Conservation (phyloP, 257 asterid genomes). For the Solanum peruvianum region DNA sequence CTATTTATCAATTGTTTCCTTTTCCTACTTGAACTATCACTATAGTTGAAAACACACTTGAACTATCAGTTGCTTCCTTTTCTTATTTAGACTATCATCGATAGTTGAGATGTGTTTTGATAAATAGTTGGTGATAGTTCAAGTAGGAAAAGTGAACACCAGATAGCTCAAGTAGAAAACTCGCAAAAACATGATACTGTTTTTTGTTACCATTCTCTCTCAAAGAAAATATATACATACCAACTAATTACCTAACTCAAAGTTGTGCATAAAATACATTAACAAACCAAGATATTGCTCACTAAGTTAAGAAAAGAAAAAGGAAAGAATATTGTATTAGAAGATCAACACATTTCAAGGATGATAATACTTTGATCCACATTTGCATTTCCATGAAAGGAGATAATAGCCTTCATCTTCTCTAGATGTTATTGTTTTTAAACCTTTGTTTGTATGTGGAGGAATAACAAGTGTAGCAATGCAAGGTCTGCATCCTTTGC, state of each 20-base stretch:
- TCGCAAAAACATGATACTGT: neutral
- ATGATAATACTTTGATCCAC: constrained; percentile 49
- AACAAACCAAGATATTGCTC: neutral
- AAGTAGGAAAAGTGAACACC: neutral
- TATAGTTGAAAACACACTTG: no score
- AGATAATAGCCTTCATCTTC: constrained; percentile 57
- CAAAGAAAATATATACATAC: neutral
- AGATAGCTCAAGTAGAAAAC: no score
- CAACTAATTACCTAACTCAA: neutral
- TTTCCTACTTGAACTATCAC: no score
- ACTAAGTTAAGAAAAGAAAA: neutral
- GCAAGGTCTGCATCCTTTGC: constrained; percentile 65
- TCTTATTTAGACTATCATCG: neutral
- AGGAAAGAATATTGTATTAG: neutral
- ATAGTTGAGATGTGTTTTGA: neutral
- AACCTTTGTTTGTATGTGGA: constrained; percentile 13
- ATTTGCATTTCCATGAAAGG: constrained; percentile 69
- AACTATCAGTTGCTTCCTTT: neutral
- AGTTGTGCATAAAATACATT: neutral
- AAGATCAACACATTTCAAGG: constrained; percentile 15
- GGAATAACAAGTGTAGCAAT: constrained; percentile 56
- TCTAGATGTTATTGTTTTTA: constrained; percentile 13
- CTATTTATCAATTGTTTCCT: no score
- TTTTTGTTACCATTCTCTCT: no score
- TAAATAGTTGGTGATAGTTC: neutral